Evolutionary conservation across 2,329 filamentous ascomycete species (phyloP).

Genomic region (Paramyrothecium roridum): DNA sequence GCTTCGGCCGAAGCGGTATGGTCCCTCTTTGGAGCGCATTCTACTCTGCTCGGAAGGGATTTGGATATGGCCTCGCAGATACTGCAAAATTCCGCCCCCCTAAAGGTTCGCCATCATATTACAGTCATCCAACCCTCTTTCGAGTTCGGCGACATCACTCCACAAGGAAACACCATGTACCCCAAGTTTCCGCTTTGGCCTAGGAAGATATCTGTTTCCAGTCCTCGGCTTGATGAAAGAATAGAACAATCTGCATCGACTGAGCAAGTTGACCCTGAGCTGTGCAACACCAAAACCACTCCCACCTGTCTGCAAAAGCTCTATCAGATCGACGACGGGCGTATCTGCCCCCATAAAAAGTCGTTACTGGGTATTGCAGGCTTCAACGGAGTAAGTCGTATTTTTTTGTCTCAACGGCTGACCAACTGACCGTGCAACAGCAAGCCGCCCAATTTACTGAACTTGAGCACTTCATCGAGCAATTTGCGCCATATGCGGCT

Average conservation of each 20-base stretch:
- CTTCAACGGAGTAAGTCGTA: slow-evolving; percentile 32
- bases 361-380: slow-evolving; percentile 62
- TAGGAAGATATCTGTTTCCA: not conserved
- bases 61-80: slow-evolving; percentile 40
- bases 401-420: not conserved
- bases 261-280: slow-evolving; percentile 9
- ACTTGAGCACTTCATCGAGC: slow-evolving; percentile 51
- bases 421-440: slow-evolving; percentile 15
- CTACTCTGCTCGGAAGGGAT: slow-evolving; percentile 29
- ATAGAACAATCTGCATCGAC: not conserved
- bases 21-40: slow-evolving; percentile 43
- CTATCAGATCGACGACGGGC: slow-evolving; percentile 40
- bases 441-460: slow-evolving; percentile 53
- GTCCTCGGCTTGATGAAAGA: not conserved
- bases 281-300: slow-evolving; percentile 35
- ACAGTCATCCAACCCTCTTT: slow-evolving; percentile 49
- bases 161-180: not conserved
- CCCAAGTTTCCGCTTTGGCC: not conserved
- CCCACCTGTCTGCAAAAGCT: slow-evolving; percentile 41
- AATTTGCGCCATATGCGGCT: slow-evolving; percentile 47
- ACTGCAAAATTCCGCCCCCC: slow-evolving; percentile 35
- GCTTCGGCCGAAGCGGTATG: slow-evolving; percentile 37
- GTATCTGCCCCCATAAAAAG: slow-evolving; percentile 54
- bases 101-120: slow-evolving; percentile 21
- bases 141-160: slow-evolving; percentile 12